Evolutionary conservation across 2,329 filamentous ascomycete species (phyloP).

Genomic region (Furcasterigmium furcatum): DNA sequence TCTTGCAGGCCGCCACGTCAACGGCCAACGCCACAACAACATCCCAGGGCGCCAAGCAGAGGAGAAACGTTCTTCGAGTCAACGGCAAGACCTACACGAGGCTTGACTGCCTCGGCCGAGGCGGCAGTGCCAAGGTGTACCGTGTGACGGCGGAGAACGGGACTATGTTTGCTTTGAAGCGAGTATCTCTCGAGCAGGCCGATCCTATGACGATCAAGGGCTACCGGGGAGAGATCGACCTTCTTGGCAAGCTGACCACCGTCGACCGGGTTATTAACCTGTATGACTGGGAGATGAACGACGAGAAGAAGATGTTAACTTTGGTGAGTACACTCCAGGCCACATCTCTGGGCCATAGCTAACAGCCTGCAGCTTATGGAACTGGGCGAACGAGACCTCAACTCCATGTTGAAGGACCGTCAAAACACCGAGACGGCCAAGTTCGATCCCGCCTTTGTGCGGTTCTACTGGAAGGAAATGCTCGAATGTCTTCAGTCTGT

Average conservation of each 20-base stretch:
- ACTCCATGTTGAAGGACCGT: constrained; percentile 74
- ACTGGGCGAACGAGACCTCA: constrained; percentile 90
- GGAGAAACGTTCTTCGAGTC: constrained; percentile 78
- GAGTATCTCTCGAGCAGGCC: constrained; percentile 85
- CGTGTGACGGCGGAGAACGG: constrained; percentile 96
- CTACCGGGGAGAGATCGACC: constrained; percentile 93
- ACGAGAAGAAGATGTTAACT: constrained; percentile 80
- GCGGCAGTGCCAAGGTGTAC: constrained; percentile 92
- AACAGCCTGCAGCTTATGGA: constrained; percentile 75
- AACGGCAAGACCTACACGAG: constrained; percentile 91
- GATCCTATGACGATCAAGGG: constrained; percentile 81
- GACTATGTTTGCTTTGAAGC: constrained; percentile 90
- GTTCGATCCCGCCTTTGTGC: constrained; percentile 86
- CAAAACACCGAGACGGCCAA: constrained; percentile 69
- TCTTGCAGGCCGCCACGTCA: constrained; percentile 86
- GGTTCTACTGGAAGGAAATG: constrained; percentile 99
- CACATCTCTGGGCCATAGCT: neutral
- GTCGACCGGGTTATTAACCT: constrained; percentile 89
- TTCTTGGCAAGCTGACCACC: constrained; percentile 75
- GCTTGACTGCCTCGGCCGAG: constrained; percentile 85
- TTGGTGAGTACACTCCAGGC: constrained; percentile 55
- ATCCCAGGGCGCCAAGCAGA: constrained; percentile 63
- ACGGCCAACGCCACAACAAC: constrained; percentile 77
- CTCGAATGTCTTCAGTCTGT: constrained; percentile 90
- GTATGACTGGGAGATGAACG: constrained; percentile 90